Evolutionary conservation across 805 yeast genomes (phyloP).

Genomic region (Ogataea degrootiae): DNA sequence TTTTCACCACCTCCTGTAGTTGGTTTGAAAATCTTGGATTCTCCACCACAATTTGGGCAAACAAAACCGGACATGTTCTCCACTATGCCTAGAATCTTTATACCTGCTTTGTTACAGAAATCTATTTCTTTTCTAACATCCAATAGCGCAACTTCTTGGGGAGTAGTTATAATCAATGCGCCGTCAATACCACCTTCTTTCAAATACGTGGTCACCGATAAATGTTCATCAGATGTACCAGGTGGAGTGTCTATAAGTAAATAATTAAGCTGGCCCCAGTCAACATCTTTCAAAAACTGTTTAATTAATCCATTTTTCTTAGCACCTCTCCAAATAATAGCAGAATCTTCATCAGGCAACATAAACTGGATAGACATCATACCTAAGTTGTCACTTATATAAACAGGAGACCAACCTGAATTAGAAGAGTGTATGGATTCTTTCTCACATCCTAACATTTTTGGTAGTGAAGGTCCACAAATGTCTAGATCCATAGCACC

Average conservation of each 20-base stretch:
- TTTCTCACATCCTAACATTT: slow-evolving; percentile 87
- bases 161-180: slow-evolving; percentile 91
- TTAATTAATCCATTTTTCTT: slow-evolving; percentile 91
- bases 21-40: slow-evolving; percentile 84
- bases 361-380: slow-evolving; percentile 93
- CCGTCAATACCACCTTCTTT: slow-evolving; percentile 93
- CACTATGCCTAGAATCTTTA: slow-evolving; percentile 81
- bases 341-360: slow-evolving; percentile 90
- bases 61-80: slow-evolving; percentile 99
- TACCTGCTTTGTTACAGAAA: slow-evolving; percentile 87
- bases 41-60: slow-evolving; percentile 89
- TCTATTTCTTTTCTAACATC: slow-evolving; percentile 96
- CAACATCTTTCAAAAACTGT: slow-evolving; percentile 89
- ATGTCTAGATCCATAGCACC: slow-evolving; percentile 98
- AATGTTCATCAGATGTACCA: slow-evolving; percentile 96
- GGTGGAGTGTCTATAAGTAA: slow-evolving; percentile 96
- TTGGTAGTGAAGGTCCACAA: slow-evolving; percentile 95
- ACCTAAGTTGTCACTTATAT: slow-evolving; percentile 90
- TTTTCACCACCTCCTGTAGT: slow-evolving; percentile 96
- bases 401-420: slow-evolving; percentile 95
- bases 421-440: slow-evolving; percentile 85
- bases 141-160: slow-evolving; percentile 92
- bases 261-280: slow-evolving; percentile 90
- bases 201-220: slow-evolving; percentile 81
- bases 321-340: slow-evolving; percentile 96